phyloP scores from a whole-genome alignment of 257 asterid genomes.

The Solanum lycopersicoides region DNA sequence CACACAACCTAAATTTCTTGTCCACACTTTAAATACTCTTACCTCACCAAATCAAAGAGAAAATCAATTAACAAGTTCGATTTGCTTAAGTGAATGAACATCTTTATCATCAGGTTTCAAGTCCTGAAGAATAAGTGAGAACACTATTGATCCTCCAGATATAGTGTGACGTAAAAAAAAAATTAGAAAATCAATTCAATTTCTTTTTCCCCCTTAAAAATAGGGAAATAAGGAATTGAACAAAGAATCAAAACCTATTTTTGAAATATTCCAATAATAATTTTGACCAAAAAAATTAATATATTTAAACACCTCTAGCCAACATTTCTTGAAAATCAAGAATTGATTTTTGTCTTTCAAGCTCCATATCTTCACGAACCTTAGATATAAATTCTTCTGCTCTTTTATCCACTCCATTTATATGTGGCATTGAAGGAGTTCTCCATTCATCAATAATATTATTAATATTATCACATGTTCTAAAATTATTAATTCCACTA shows the following conservation, averaged over 20 bases:
- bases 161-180: background rate
- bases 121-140: background rate
- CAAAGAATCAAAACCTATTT: background rate
- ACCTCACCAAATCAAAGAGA: background rate
- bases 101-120: background rate
- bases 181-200: background rate
- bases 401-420: slow-evolving; percentile 43
- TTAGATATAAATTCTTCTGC: slow-evolving; percentile 44
- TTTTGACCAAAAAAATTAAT: background rate
- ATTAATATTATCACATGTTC: background rate
- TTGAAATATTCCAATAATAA: background rate
- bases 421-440: slow-evolving; percentile 10
- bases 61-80: background rate
- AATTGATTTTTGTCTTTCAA: slow-evolving; percentile 55
- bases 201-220: background rate
- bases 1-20: background rate
- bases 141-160: background rate
- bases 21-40: background rate
- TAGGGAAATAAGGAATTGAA: background rate
- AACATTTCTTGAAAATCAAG: slow-evolving; percentile 63
- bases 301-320: slow-evolving; percentile 32
- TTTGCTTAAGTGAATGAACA: background rate
- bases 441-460: slow-evolving; percentile 16
- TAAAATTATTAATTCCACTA: background rate
- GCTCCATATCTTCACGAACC: slow-evolving; percentile 45